Evolutionary conservation across 306 rosid species (phyloP).

Genomic region (Dryas drummondii): DNA sequence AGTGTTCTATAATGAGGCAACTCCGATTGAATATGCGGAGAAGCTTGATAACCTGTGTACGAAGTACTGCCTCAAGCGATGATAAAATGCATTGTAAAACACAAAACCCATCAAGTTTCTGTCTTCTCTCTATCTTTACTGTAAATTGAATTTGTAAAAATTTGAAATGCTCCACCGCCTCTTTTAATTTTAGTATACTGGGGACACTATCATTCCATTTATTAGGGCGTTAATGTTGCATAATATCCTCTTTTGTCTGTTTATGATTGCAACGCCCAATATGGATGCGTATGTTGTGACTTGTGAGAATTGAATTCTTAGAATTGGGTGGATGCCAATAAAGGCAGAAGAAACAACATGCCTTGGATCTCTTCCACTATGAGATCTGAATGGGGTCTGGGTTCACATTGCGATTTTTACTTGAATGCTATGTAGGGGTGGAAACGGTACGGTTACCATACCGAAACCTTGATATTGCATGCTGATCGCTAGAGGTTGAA

Average conservation of each 20-base stretch:
- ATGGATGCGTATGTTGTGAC: not conserved
- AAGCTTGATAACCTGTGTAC: constrained; percentile 65
- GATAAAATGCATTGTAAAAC: constrained; percentile 15
- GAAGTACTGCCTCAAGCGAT: constrained; percentile 49
- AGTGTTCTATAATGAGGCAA: constrained; percentile 65
- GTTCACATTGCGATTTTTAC: too few species aligned
- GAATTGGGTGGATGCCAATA: not conserved
- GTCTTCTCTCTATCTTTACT: not conserved
- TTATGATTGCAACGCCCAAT: too few species aligned
- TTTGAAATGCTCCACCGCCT: not conserved
- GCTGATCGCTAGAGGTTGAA: too few species aligned
- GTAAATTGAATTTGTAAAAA: constrained; percentile 18
- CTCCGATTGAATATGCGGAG: constrained; percentile 69
- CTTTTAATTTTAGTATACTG: too few species aligned
- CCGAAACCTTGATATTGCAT: too few species aligned
- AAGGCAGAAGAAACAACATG: not conserved
- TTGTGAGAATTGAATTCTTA: not conserved
- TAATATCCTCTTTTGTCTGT: too few species aligned
- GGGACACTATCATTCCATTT: not conserved
- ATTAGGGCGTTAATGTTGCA: too few species aligned
- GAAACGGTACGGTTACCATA: too few species aligned
- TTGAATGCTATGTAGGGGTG: not conserved
- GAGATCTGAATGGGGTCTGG: not conserved
- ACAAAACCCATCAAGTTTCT: constrained; percentile 6
- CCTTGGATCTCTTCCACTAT: not conserved